Conservation (phyloP, 371 early-diverging fungal species). For the Syncephalastrum contaminatum region DNA sequence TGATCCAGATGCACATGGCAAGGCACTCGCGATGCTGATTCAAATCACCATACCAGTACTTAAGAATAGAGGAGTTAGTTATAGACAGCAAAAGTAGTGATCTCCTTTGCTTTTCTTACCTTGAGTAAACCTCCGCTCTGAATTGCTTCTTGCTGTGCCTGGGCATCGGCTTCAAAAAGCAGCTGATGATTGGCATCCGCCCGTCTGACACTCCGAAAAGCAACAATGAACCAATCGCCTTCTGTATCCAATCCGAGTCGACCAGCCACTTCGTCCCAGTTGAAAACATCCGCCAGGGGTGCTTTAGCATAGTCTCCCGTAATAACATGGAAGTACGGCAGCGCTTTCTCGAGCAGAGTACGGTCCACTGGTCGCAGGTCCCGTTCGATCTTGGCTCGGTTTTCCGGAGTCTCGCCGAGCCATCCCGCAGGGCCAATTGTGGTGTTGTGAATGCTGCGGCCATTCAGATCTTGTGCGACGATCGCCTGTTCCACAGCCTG, state of each 20-base stretch:
- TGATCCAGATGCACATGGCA: conserved; percentile 55
- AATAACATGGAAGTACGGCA: conserved; percentile 23
- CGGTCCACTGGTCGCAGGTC: conserved; percentile 26
- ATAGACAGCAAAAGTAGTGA: neutral
- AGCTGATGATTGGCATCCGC: conserved; percentile 30
- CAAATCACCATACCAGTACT: conserved; percentile 55
- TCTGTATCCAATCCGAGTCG: conserved; percentile 17
- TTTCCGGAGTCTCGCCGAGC: conserved; percentile 12
- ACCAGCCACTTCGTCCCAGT: conserved; percentile 30
- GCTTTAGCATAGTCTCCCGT: conserved; percentile 25
- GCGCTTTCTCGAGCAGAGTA: conserved; percentile 18
- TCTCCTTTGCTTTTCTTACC: conserved; percentile 14
- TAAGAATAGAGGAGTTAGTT: neutral
- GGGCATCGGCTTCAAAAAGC: conserved; percentile 43
- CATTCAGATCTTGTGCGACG: conserved; percentile 15
- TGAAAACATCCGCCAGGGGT: conserved; percentile 21
- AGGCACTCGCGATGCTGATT: conserved; percentile 45
- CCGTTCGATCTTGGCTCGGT: conserved; percentile 8
- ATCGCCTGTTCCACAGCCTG: conserved; percentile 17
- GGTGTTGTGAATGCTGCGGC: conserved; percentile 24
- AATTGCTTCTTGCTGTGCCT: conserved; percentile 47
- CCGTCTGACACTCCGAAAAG: conserved; percentile 45
- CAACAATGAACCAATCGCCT: conserved; percentile 51
- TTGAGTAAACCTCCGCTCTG: conserved; percentile 48
- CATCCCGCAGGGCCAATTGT: conserved; percentile 24